phyloP scores from a whole-genome alignment of 306 rosid species.

The Alnus rubra region DNA sequence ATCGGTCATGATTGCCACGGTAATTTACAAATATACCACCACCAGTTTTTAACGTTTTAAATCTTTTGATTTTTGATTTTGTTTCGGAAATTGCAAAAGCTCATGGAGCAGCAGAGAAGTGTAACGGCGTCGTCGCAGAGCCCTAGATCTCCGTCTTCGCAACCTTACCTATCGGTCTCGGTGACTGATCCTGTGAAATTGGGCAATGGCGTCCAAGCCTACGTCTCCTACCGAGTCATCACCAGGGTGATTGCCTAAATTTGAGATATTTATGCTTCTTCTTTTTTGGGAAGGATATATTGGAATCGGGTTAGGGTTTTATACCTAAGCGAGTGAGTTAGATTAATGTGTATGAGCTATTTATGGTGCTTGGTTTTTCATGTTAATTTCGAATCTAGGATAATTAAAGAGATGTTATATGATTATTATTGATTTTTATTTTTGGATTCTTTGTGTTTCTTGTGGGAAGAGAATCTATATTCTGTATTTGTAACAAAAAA shows the following conservation, averaged over 20 bases:
- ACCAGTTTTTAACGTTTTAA: neutral
- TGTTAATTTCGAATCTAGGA: neutral
- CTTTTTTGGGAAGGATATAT: neutral
- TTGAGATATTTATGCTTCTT: neutral
- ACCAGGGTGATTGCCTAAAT: conserved; percentile 53
- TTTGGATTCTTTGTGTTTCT: neutral
- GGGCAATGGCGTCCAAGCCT: conserved; percentile 98
- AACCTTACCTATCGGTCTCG: conserved; percentile 77
- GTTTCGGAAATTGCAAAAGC: neutral
- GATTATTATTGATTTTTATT: neutral
- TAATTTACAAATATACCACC: conserved; percentile 54
- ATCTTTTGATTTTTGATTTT: neutral
- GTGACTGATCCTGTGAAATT: conserved; percentile 95
- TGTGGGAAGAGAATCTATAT: neutral
- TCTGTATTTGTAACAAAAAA: neutral
- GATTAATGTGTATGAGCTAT: neutral
- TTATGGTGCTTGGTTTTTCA: neutral
- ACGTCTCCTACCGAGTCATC: conserved; percentile 92
- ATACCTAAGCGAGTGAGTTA: neutral
- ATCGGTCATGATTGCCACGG: conserved; percentile 42
- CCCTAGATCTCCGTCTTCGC: conserved; percentile 95
- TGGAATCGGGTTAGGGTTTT: conserved; percentile 4
- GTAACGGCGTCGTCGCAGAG: conserved; percentile 68
- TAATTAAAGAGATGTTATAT: neutral
- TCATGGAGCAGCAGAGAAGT: conserved; percentile 77